Evolutionary conservation across 2,329 filamentous ascomycete species (phyloP).

Genomic region (Colletotrichum sp.): DNA sequence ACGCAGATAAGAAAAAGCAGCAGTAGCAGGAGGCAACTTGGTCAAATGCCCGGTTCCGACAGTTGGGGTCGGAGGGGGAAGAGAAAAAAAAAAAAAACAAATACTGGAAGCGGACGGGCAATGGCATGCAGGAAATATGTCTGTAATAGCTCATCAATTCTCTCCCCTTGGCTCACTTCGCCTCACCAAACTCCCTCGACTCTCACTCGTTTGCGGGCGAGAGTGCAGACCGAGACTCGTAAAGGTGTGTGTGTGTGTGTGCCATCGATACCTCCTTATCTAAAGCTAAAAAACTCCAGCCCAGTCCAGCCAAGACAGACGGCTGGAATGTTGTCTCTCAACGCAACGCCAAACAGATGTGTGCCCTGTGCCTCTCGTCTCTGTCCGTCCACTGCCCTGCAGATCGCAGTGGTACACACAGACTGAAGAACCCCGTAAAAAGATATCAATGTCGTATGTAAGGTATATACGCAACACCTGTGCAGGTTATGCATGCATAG

Average conservation of each 20-base stretch:
- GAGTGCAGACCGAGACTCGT: not conserved
- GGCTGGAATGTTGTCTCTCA: conserved; percentile 22
- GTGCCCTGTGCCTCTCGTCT: not conserved
- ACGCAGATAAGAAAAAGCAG: not conserved
- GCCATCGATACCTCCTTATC: conserved; percentile 7
- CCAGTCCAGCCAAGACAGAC: conserved; percentile 10
- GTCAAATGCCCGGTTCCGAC: not conserved
- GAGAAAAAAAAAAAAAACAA: not conserved
- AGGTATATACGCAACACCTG: not conserved
- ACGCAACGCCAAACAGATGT: conserved; percentile 13
- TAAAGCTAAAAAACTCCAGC: not conserved
- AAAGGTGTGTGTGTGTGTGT: not conserved
- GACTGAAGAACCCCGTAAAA: not conserved
- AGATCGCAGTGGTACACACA: not conserved
- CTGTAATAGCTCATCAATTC: not conserved
- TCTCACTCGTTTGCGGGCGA: not conserved
- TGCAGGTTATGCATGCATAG: not conserved
- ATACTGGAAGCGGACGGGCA: not conserved
- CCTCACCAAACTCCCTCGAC: not conserved
- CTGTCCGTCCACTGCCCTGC: not conserved
- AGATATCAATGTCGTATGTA: not conserved
- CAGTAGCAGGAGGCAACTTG: not conserved
- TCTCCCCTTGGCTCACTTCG: not conserved
- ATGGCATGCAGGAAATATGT: not conserved
- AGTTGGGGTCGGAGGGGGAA: not conserved